These are phyloP conservation scores for Bondarzewia mesenterica DNA, from an alignment of 1,284 basidiomycete species.

Conservation along the genomic window DNA sequence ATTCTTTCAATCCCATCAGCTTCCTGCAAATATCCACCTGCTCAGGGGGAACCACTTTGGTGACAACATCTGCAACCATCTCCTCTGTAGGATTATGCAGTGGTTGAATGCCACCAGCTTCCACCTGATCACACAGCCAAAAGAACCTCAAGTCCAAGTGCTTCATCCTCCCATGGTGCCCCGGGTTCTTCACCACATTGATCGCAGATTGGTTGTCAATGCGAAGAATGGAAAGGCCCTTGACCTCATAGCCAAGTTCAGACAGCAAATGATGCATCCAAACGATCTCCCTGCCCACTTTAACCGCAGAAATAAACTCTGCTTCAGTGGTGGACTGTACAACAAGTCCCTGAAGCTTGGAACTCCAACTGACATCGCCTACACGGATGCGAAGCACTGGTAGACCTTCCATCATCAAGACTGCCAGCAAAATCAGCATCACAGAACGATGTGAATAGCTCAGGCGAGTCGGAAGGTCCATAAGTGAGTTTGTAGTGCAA, in stretches of 20 bases:
- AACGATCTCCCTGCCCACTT: slow-evolving; percentile 19
- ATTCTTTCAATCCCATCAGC: neutral
- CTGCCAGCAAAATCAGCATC: slow-evolving; percentile 4
- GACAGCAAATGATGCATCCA: slow-evolving; percentile 21
- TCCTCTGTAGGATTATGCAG: slow-evolving; percentile 15
- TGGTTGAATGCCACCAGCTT: slow-evolving; percentile 9
- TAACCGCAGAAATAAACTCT: slow-evolving; percentile 19
- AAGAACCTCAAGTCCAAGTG: slow-evolving; percentile 31
- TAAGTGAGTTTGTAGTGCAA: neutral
- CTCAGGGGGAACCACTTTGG: slow-evolving; percentile 18
- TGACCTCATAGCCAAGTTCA: slow-evolving; percentile 12
- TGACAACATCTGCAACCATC: slow-evolving; percentile 23
- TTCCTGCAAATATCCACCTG: neutral
- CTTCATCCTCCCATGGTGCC: slow-evolving; percentile 22
- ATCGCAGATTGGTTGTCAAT: slow-evolving; percentile 27
- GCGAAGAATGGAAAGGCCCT: slow-evolving; percentile 13
- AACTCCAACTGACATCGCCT: slow-evolving; percentile 7
- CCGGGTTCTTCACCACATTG: slow-evolving; percentile 19
- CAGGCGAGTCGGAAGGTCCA: neutral
- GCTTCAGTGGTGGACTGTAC: slow-evolving; percentile 16
- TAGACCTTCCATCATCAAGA: slow-evolving; percentile 3
- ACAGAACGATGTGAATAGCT: slow-evolving; percentile 1
- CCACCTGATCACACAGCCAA: slow-evolving; percentile 22
- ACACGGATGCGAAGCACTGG: slow-evolving; percentile 1
- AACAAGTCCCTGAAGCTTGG: slow-evolving; percentile 7